phyloP scores from a whole-genome alignment of 129 eudicot genomes.

The Lactuca saligna region DNA sequence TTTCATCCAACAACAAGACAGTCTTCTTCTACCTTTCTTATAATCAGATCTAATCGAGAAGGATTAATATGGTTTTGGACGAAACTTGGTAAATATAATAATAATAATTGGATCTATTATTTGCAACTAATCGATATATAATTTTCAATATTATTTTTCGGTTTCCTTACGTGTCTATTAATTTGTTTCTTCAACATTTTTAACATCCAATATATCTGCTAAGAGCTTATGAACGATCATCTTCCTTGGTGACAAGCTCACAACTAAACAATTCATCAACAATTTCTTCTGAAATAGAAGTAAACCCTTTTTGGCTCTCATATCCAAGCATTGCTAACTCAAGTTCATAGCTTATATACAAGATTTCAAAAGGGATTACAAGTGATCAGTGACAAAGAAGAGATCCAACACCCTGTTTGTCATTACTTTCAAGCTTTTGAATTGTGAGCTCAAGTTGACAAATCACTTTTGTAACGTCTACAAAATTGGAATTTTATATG shows the following conservation, averaged over 20 bases:
- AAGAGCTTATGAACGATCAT: too few relatives aligned
- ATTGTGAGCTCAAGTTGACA: conserved; percentile 64
- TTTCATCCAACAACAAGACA: too few relatives aligned
- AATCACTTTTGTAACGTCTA: conserved; percentile 72
- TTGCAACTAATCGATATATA: too few relatives aligned
- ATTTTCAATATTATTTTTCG: too few relatives aligned
- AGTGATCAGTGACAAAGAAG: conserved; percentile 67
- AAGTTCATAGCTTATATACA: conserved; percentile 61
- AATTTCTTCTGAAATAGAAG: conserved; percentile 49
- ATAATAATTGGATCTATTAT: too few relatives aligned
- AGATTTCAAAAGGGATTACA: conserved; percentile 40
- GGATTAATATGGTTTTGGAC: too few relatives aligned
- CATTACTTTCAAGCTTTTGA: too few relatives aligned
- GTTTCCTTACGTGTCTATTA: too few relatives aligned
- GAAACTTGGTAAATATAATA: too few relatives aligned
- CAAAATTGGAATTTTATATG: conserved; percentile 3
- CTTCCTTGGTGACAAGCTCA: conserved; percentile 46
- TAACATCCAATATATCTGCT: conserved; percentile 37
- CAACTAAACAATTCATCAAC: conserved; percentile 60
- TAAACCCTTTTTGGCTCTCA: too few relatives aligned
- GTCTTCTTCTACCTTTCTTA: too few relatives aligned
- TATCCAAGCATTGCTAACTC: conserved; percentile 67
- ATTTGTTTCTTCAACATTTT: conserved; percentile 46
- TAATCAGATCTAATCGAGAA: too few relatives aligned
- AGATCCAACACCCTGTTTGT: conserved; percentile 78